These are phyloP conservation scores for Saturnispora gosingensis DNA, from an alignment of 805 yeast species.

Conservation along the genomic window DNA sequence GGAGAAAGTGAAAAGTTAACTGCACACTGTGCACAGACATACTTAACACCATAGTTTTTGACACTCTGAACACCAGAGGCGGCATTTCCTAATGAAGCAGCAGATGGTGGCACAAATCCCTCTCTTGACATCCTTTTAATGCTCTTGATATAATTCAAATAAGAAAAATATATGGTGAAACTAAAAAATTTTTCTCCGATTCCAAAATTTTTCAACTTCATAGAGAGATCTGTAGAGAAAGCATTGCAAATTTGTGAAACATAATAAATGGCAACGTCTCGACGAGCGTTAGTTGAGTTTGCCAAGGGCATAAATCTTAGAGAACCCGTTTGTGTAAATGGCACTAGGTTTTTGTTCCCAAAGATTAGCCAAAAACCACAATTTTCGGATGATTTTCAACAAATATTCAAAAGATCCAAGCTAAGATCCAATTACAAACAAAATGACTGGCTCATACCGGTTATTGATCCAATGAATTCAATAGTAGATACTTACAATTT, in stretches of 20 bases:
- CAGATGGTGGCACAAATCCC: constrained; percentile 79
- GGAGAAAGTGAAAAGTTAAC: constrained; percentile 77
- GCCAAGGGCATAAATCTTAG: background rate
- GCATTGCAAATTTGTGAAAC: background rate
- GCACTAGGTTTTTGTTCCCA: background rate
- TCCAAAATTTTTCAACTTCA: background rate
- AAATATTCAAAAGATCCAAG: background rate
- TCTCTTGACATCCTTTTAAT: constrained; percentile 41
- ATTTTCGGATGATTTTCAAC: background rate
- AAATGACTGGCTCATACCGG: constrained; percentile 2
- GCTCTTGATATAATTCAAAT: too few species aligned
- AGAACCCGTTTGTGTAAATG: background rate
- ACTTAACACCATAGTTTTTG: constrained; percentile 77
- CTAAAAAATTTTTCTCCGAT: background rate
- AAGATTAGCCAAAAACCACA: background rate
- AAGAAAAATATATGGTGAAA: background rate
- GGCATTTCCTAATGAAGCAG: constrained; percentile 67
- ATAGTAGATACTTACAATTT: constrained; percentile 4
- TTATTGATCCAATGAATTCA: constrained; percentile 5
- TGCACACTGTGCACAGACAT: constrained; percentile 96
- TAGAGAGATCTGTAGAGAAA: background rate
- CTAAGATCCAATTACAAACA: background rate
- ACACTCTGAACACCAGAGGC: constrained; percentile 65
- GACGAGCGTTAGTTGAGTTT: background rate
- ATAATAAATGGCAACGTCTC: background rate